Evolutionary conservation across 1,284 basidiomycete genomes (phyloP).

Genomic region (Apiotrichum montevideense): DNA sequence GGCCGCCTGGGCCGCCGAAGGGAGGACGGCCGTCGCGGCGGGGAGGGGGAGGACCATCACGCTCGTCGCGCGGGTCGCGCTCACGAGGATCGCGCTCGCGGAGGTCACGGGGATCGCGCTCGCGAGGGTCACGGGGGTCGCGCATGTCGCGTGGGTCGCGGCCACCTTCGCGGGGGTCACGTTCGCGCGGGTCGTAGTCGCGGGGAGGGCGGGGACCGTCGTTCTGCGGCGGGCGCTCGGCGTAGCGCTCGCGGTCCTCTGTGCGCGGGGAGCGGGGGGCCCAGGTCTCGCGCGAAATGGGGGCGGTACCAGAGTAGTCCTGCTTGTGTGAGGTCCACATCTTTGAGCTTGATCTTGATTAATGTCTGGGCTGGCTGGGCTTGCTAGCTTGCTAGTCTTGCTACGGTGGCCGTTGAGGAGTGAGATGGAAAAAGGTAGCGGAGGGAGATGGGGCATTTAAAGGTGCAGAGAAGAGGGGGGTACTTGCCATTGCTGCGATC

Average conservation of each 20-base stretch:
- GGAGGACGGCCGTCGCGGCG: neutral
- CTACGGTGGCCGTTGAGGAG: no score
- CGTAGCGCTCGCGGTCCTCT: constrained; percentile 8
- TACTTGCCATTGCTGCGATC: no score
- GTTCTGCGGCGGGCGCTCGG: constrained; percentile 13
- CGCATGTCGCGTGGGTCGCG: constrained; percentile 1
- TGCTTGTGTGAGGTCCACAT: neutral
- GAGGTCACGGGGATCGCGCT: neutral
- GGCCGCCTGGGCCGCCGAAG: neutral
- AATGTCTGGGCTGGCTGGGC: no score
- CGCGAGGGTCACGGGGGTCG: neutral
- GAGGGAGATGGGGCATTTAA: no score
- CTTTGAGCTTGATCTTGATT: no score
- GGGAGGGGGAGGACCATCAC: no score
- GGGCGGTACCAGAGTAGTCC: constrained; percentile 19
- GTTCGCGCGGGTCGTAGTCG: constrained; percentile 5
- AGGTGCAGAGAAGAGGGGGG: no score
- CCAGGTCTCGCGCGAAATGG: constrained; percentile 37
- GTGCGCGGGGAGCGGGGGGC: constrained; percentile 26
- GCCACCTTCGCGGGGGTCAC: constrained; percentile 2
- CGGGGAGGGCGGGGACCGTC: neutral
- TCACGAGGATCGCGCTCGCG: neutral
- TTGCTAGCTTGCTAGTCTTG: no score
- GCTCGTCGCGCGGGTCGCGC: no score
- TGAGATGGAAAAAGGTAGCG: no score